A percentile compares a stretch with the other conserved stretches of the same genome.
Conservation (phyloP, 2,329 filamentous ascomycete genomes). For the Penicillium freii region DNA sequence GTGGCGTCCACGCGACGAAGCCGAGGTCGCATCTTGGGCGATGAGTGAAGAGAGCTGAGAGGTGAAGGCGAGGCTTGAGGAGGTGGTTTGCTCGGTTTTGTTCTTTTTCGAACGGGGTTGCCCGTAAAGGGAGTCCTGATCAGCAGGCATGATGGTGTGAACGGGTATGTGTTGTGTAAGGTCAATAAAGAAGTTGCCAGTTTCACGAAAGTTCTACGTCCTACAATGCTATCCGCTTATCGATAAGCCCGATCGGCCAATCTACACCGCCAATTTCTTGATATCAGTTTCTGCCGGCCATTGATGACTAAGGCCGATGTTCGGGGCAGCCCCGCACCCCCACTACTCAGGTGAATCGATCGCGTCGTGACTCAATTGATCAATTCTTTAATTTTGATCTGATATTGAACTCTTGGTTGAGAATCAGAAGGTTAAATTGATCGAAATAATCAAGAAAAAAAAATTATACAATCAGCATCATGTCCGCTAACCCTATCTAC, state of each 20-base stretch:
- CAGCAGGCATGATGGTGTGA: constrained; percentile 14
- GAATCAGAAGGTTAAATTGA: constrained; percentile 2
- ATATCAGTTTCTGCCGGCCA: neutral
- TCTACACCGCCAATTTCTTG: neutral
- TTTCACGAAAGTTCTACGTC: neutral
- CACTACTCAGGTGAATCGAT: constrained; percentile 9
- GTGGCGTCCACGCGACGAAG: constrained; percentile 42
- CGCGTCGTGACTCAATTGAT: constrained; percentile 10
- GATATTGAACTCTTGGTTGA: constrained; percentile 10
- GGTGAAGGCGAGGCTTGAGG: constrained; percentile 78
- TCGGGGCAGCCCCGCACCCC: constrained; percentile 12
- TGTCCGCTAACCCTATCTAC: constrained; percentile 40
- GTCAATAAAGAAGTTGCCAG: neutral
- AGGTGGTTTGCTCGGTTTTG: constrained; percentile 55
- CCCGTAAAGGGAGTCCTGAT: constrained; percentile 64
- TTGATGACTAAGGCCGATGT: constrained; percentile 8
- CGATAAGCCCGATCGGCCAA: neutral
- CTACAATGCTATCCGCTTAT: neutral
- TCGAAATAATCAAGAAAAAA: neutral
- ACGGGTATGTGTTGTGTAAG: neutral
- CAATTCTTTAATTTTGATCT: neutral
- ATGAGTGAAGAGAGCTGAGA: constrained; percentile 83
- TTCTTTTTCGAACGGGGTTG: constrained; percentile 63
- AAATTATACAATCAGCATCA: constrained; percentile 11
- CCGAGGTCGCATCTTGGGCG: constrained; percentile 50